Evolutionary conservation across 2,329 filamentous ascomycete genomes (phyloP).

Genomic region (Neoscytalidium dimidiatum): DNA sequence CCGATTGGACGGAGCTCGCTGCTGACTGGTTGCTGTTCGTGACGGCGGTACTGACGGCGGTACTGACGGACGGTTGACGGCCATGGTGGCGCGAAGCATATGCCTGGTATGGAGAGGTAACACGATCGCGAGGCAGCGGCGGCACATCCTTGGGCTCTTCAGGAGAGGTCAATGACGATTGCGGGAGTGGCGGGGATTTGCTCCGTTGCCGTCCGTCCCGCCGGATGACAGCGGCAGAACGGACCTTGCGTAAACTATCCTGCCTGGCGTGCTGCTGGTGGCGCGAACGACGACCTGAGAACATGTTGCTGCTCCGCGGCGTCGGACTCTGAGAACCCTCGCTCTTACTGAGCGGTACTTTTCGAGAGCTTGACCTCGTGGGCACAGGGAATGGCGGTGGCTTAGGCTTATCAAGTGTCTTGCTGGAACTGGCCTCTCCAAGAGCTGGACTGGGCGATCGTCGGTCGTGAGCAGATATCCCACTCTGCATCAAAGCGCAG

Average conservation of each 20-base stretch:
- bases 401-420: slow-evolving; percentile 31
- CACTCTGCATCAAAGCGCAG: slow-evolving; percentile 77
- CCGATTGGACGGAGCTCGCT: slow-evolving; percentile 64
- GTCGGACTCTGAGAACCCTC: slow-evolving; percentile 81
- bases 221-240: slow-evolving; percentile 75
- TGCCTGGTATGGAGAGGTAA: slow-evolving; percentile 54
- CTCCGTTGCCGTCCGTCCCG: slow-evolving; percentile 67
- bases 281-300: slow-evolving; percentile 43
- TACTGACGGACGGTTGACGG: slow-evolving; percentile 58
- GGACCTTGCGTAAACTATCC: slow-evolving; percentile 73
- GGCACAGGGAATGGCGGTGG: slow-evolving; percentile 90
- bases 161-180: slow-evolving; percentile 35
- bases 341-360: slow-evolving; percentile 66
- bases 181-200: slow-evolving; percentile 44
- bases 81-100: slow-evolving; percentile 40
- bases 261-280: slow-evolving; percentile 54
- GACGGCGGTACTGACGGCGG: background rate
- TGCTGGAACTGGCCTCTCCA: slow-evolving; percentile 49
- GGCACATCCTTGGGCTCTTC: slow-evolving; percentile 68
- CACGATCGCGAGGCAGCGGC: slow-evolving; percentile 71
- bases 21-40: slow-evolving; percentile 29
- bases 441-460: slow-evolving; percentile 67
- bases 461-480: slow-evolving; percentile 68
- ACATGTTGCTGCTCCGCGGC: slow-evolving; percentile 47
- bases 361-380: slow-evolving; percentile 81